These are phyloP conservation scores for Sparassis latifolia DNA, from an alignment of 1,284 basidiomycete genomes.

Conservation along the genomic window DNA sequence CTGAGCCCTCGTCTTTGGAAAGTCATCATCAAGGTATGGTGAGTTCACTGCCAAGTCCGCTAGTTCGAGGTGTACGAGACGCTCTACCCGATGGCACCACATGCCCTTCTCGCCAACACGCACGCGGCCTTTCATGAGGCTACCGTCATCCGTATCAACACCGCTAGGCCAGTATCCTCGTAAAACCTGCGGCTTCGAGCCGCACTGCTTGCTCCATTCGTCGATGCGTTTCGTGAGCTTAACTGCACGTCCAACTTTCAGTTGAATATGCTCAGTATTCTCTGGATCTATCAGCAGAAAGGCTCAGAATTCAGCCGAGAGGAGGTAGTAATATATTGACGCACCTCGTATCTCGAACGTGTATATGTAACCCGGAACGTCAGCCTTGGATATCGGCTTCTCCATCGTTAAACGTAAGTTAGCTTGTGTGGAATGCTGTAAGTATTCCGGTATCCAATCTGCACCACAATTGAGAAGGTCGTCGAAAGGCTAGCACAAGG, in stretches of 20 bases:
- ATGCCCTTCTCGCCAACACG: conserved; percentile 47
- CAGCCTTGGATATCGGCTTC: conserved; percentile 49
- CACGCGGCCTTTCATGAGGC: conserved; percentile 39
- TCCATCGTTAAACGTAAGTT: conserved; percentile 67
- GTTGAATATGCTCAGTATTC: conserved; percentile 28
- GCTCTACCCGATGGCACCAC: conserved; percentile 45
- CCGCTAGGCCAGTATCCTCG: conserved; percentile 47
- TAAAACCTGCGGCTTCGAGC: conserved; percentile 41
- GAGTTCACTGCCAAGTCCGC: conserved; percentile 53
- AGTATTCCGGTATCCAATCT: conserved; percentile 69
- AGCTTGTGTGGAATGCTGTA: conserved; percentile 55
- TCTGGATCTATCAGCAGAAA: conserved; percentile 19
- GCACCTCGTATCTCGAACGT: conserved; percentile 68
- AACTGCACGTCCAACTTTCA: conserved; percentile 48
- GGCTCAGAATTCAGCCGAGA: neutral
- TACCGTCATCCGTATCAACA: conserved; percentile 26
- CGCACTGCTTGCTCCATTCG: conserved; percentile 69
- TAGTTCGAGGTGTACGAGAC: conserved; percentile 71
- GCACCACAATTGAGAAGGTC: neutral
- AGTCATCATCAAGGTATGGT: conserved; percentile 53
- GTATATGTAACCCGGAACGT: conserved; percentile 71
- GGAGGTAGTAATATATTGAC: conserved; percentile 1
- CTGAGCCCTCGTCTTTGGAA: conserved; percentile 27
- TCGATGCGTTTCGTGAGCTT: conserved; percentile 48
- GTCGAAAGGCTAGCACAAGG: too few relatives aligned